phyloP scores from a whole-genome alignment of 768 basidiomycete species.

The Grammothele lineata region DNA sequence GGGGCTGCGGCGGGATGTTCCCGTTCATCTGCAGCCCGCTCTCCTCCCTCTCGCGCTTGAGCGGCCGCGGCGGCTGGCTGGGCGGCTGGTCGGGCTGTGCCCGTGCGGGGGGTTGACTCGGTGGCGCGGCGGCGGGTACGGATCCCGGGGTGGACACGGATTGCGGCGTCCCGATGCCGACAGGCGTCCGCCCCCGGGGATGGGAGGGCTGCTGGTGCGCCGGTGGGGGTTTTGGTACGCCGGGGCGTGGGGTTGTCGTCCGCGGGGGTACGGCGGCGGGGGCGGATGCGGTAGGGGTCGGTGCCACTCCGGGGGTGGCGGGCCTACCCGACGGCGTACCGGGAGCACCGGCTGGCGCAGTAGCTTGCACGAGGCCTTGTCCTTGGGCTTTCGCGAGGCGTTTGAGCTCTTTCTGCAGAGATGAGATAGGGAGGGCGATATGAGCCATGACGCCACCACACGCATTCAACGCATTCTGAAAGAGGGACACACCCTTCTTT shows the following conservation, averaged over 20 bases:
- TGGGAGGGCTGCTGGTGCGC: conserved; percentile 18
- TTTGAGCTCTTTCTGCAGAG: conserved; percentile 63
- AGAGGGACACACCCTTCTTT: conserved; percentile 56
- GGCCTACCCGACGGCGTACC: conserved; percentile 8
- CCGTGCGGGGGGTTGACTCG: conserved; percentile 4
- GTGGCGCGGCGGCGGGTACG: background rate
- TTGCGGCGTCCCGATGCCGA: conserved; percentile 23
- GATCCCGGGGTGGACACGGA: conserved; percentile 14
- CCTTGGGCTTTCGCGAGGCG: conserved; percentile 55
- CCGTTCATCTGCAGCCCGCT: conserved; percentile 10
- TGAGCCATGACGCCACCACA: background rate
- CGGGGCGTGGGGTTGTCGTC: conserved; percentile 18
- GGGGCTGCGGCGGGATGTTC: conserved; percentile 1
- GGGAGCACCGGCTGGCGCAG: conserved; percentile 10
- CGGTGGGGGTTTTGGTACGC: conserved; percentile 10
- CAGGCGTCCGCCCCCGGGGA: conserved; percentile 22
- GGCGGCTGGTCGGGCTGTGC: too few relatives aligned
- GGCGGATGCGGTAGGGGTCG: conserved; percentile 7
- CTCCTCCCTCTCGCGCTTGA: conserved; percentile 24
- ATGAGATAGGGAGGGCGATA: background rate
- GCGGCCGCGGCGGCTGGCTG: background rate
- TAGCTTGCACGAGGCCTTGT: conserved; percentile 25
- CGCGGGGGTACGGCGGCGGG: conserved; percentile 6
- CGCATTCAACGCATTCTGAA: background rate
- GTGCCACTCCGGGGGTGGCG: conserved; percentile 9